Percentiles rank a stretch among this genome's conserved stretches.
Conservation (phyloP, 202 grass and related monocot genomes). For the Schoenoplectus triqueter region DNA sequence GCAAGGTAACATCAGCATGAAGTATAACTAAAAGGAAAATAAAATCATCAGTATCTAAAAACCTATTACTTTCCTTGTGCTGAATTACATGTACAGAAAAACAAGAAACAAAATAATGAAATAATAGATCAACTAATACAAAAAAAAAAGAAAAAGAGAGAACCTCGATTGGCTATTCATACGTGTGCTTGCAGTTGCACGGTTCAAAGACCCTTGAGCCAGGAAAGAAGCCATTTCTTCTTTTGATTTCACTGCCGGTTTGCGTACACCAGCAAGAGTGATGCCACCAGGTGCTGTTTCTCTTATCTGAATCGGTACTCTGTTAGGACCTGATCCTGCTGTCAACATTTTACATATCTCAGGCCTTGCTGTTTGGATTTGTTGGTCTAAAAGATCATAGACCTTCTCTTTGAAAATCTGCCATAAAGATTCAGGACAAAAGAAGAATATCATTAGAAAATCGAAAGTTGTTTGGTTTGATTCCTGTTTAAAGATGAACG, state of each 20-base stretch:
- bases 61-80: not conserved
- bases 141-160: conserved; percentile 9
- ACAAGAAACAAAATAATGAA: not conserved
- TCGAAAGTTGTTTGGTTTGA: no score
- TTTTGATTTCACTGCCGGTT: conserved; percentile 88
- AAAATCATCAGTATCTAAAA: not conserved
- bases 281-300: conserved; percentile 87
- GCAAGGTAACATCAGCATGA: not conserved
- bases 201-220: conserved; percentile 62
- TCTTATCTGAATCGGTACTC: conserved; percentile 95
- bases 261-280: conserved; percentile 80
- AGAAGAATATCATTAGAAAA: conserved; percentile 11
- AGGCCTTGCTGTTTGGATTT: conserved; percentile 48
- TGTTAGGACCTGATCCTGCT: conserved; percentile 46
- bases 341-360: conserved; percentile 55
- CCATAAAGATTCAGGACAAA: conserved; percentile 22
- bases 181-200: conserved; percentile 93
- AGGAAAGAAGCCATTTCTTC: conserved; percentile 93
- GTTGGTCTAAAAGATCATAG: conserved; percentile 81
- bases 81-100: not conserved
- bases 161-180: conserved; percentile 99
- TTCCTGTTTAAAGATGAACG: no score
- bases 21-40: not conserved
- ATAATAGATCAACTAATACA: not conserved
- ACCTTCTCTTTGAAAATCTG: conserved; percentile 99